Evolutionary conservation across 495 filamentous ascomycete species (phyloP).

Genomic region (Tuber melanosporum): DNA sequence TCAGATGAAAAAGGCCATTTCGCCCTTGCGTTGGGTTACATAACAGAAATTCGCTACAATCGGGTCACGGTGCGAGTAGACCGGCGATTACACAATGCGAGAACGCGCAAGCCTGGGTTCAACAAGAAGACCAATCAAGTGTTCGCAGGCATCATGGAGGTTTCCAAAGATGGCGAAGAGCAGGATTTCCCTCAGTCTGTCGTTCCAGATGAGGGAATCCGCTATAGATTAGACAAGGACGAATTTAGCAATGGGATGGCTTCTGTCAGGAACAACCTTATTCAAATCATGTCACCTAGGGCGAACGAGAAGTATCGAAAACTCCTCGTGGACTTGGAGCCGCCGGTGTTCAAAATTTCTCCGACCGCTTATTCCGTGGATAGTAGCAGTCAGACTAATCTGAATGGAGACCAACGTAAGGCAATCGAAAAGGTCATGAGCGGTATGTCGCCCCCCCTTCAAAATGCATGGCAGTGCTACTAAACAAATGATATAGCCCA

Average conservation of each 20-base stretch:
- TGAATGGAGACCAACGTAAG: conserved; percentile 79
- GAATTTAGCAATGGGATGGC: conserved; percentile 98
- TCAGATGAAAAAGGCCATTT: conserved; percentile 94
- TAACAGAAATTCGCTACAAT: conserved; percentile 63
- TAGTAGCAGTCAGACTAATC: conserved; percentile 47
- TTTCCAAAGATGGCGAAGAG: conserved; percentile 52
- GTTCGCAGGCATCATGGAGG: conserved; percentile 88
- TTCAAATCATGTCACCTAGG: conserved; percentile 70
- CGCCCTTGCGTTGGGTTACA: conserved; percentile 84
- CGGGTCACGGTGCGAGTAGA: conserved; percentile 83
- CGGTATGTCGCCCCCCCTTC: conserved; percentile 41
- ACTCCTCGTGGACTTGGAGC: conserved; percentile 64
- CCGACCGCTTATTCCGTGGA: conserved; percentile 55
- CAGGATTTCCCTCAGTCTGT: conserved; percentile 25
- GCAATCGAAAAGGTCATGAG: conserved; percentile 93
- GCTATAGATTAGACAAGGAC: conserved; percentile 90
- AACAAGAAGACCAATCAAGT: conserved; percentile 67
- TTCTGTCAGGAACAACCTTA: conserved; percentile 81
- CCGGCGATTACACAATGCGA: conserved; percentile 75
- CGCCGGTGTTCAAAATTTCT: conserved; percentile 64
- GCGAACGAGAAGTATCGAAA: conserved; percentile 54
- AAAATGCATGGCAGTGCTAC: not conserved
- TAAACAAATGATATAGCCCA: conserved; percentile 46
- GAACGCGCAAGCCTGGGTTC: conserved; percentile 67
- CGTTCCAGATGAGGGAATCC: conserved; percentile 50